Conservation (phyloP, 1,139 yeast genomes). For the Diutina mesorugosa region DNA sequence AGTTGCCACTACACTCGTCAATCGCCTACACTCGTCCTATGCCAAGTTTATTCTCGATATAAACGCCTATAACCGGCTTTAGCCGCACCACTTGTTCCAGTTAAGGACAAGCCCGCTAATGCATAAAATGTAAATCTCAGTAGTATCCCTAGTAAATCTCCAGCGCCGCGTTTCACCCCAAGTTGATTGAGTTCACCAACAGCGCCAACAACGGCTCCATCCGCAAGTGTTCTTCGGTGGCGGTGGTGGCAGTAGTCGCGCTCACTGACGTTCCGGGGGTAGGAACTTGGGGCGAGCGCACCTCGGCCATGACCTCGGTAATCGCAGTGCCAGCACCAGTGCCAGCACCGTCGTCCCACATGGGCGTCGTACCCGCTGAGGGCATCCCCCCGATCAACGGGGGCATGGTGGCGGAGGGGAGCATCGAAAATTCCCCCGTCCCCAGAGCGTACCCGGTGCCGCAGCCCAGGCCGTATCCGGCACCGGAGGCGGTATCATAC, state of each 20-base stretch:
- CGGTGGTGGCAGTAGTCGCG: not conserved
- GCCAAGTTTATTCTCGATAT: too few relatives aligned
- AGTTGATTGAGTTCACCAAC: conserved; percentile 31
- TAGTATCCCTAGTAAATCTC: not conserved
- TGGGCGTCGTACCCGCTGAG: not conserved
- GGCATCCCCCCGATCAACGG: not conserved
- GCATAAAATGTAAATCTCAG: too few relatives aligned
- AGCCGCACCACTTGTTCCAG: too few relatives aligned
- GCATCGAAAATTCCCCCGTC: conserved; percentile 1
- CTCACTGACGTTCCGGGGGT: not conserved
- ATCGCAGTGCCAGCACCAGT: conserved; percentile 3
- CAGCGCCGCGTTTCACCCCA: conserved; percentile 5
- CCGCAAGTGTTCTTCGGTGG: not conserved
- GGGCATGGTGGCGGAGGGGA: not conserved
- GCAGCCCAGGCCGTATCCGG: conserved; percentile 1
- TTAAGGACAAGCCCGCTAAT: too few relatives aligned
- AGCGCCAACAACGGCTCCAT: conserved; percentile 17
- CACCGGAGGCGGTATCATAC: not conserved
- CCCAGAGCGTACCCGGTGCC: not conserved
- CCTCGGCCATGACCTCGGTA: too few relatives aligned
- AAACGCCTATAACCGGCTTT: too few relatives aligned
- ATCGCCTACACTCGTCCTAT: too few relatives aligned
- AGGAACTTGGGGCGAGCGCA: not conserved
- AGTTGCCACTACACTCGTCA: too few relatives aligned
- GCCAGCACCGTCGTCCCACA: too few relatives aligned